Percentiles rank a stretch among this genome's conserved stretches.
These are phyloP conservation scores for Basipetospora chlamydospora DNA, from an alignment of 2,329 filamentous ascomycete genomes.

Conservation along the genomic window DNA sequence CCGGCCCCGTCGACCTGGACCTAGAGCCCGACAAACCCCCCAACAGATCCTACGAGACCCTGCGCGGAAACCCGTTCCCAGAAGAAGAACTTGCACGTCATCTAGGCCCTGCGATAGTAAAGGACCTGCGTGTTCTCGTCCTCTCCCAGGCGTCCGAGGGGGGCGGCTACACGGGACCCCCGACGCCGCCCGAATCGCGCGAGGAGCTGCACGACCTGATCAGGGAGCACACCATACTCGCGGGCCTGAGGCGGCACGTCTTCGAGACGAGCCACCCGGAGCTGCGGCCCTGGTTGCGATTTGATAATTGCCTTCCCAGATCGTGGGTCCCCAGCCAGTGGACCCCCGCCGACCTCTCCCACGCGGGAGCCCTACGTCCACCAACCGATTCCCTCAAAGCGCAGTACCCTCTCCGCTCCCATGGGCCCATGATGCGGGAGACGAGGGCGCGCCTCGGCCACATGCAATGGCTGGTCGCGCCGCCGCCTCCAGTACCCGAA, in stretches of 20 bases:
- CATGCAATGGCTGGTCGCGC: no score
- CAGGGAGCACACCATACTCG: neutral
- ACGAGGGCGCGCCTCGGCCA: no score
- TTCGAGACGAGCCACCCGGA: constrained; percentile 5
- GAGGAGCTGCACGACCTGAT: no score
- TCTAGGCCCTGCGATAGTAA: no score
- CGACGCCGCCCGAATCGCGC: neutral
- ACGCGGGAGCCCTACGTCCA: no score
- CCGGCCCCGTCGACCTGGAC: neutral
- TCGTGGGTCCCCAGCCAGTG: no score
- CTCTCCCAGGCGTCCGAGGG: neutral
- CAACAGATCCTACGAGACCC: neutral
- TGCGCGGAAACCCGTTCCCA: neutral
- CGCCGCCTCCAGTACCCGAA: no score
- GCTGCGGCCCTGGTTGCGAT: neutral
- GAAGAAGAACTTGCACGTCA: neutral
- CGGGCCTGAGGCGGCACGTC: constrained; percentile 1
- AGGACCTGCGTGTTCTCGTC: neutral
- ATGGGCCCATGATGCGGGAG: no score
- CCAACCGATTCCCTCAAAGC: no score
- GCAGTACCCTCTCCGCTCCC: no score
- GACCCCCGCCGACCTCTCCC: no score
- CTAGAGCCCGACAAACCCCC: neutral
- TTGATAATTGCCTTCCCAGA: no score
- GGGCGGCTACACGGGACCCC: neutral